These are phyloP conservation scores for Alternaria novae-zelandiae DNA, from an alignment of 2,329 filamentous ascomycete species.

Conservation along the genomic window DNA sequence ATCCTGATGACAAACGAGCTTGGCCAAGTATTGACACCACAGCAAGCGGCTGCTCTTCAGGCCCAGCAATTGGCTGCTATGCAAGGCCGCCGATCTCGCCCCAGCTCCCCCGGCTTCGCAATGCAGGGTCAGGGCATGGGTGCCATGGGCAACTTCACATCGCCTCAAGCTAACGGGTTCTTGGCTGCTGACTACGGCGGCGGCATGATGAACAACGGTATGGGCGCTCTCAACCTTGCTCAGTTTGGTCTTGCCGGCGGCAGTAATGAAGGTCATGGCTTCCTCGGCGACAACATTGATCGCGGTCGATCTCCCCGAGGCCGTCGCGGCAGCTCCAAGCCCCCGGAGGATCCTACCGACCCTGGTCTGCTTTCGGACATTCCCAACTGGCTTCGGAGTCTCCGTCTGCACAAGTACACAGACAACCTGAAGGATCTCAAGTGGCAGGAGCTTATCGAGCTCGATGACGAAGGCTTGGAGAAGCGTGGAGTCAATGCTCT, in stretches of 20 bases:
- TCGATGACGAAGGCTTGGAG: slow-evolving; percentile 93
- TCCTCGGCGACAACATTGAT: slow-evolving; percentile 89
- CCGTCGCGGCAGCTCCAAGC: slow-evolving; percentile 92
- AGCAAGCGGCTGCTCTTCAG: slow-evolving; percentile 59
- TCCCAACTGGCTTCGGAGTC: slow-evolving; percentile 90
- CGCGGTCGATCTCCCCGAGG: slow-evolving; percentile 92
- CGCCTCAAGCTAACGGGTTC: slow-evolving; percentile 94
- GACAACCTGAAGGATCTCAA: slow-evolving; percentile 97
- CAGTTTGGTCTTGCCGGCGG: slow-evolving; percentile 65
- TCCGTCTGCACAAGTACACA: slow-evolving; percentile 97
- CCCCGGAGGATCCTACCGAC: slow-evolving; percentile 96
- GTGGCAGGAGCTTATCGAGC: slow-evolving; percentile 89
- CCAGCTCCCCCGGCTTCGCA: slow-evolving; percentile 85
- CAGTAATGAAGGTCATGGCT: slow-evolving; percentile 70
- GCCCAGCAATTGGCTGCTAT: slow-evolving; percentile 83
- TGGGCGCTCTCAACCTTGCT: slow-evolving; percentile 73
- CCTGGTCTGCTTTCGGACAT: slow-evolving; percentile 90
- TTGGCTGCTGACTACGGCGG: slow-evolving; percentile 83
- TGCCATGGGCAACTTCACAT: slow-evolving; percentile 72
- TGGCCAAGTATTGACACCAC: slow-evolving; percentile 78
- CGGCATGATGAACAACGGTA: slow-evolving; percentile 72
- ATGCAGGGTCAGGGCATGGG: slow-evolving; percentile 70
- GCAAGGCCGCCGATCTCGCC: slow-evolving; percentile 82
- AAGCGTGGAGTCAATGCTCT: slow-evolving; percentile 93
- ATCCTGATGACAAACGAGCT: slow-evolving; percentile 95